These are phyloP conservation scores for Zalerion maritima DNA, from an alignment of 495 filamentous ascomycete species.

Conservation along the genomic window DNA sequence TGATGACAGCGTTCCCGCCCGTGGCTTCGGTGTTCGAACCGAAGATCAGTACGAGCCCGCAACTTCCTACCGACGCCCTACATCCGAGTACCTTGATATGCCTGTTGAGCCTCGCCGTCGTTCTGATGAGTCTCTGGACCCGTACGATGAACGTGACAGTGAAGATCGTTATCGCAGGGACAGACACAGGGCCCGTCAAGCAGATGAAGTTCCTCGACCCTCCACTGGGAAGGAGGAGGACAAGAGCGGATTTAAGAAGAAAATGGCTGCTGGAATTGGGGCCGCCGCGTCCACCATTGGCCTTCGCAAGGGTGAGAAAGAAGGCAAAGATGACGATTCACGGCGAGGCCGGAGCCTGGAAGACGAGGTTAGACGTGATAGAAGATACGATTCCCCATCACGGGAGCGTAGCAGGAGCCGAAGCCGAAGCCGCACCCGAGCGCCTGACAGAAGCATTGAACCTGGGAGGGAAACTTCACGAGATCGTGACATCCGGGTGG, in stretches of 20 bases:
- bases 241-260: slow-evolving; percentile 18
- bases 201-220: too few relatives aligned
- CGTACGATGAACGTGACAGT: slow-evolving; percentile 10
- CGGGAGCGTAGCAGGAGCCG: not conserved
- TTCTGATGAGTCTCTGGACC: slow-evolving; percentile 22
- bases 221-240: slow-evolving; percentile 2
- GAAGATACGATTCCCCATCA: slow-evolving; percentile 1
- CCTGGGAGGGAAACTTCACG: too few relatives aligned
- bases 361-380: slow-evolving; percentile 1
- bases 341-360: slow-evolving; percentile 9
- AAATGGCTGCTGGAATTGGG: slow-evolving; percentile 19
- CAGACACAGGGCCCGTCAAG: too few relatives aligned
- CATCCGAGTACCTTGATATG: too few relatives aligned
- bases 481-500: not conserved
- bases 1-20: slow-evolving; percentile 21
- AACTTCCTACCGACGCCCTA: slow-evolving; percentile 13
- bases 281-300: slow-evolving; percentile 24
- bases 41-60: slow-evolving; percentile 18
- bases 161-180: slow-evolving; percentile 9
- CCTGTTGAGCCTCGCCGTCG: slow-evolving; percentile 20
- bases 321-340: slow-evolving; percentile 11
- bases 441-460: not conserved
- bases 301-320: slow-evolving; percentile 21
- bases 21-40: slow-evolving; percentile 32
- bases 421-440: not conserved